A percentile compares a stretch with the other conserved stretches of the same genome.
These are phyloP conservation scores for Diplotaxis tenuifolia DNA, from an alignment of 345 rosid species.

Conservation along the genomic window DNA sequence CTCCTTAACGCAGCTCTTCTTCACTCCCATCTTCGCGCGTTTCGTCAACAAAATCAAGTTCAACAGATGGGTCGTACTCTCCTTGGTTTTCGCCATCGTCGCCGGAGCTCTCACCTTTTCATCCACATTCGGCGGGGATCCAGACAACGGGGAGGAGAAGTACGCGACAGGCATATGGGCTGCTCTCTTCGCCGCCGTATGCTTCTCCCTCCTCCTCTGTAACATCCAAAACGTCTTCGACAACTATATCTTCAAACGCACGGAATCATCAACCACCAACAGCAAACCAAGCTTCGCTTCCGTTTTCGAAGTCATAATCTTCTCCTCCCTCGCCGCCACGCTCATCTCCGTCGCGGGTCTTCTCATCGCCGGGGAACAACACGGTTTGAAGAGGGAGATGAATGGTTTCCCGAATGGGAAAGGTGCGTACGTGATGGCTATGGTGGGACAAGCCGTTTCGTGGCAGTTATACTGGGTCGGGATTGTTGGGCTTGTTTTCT, in stretches of 20 bases:
- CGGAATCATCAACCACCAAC: not conserved
- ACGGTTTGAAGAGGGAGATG: constrained; percentile 34
- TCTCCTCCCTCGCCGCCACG: constrained; percentile 26
- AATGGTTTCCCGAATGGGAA: constrained; percentile 25
- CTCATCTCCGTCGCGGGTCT: constrained; percentile 29
- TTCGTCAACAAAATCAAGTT: constrained; percentile 29
- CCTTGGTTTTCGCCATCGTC: constrained; percentile 28
- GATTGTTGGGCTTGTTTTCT: constrained; percentile 35
- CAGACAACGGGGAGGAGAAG: constrained; percentile 28
- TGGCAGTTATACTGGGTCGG: constrained; percentile 41
- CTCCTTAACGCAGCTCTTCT: constrained; percentile 32
- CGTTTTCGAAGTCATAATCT: constrained; percentile 29
- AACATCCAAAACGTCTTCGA: constrained; percentile 37
- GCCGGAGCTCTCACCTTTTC: constrained; percentile 42
- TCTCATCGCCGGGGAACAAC: constrained; percentile 27
- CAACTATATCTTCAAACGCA: constrained; percentile 25
- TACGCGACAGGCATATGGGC: constrained; percentile 26
- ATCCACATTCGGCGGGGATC: constrained; percentile 36
- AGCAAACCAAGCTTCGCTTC: constrained; percentile 29
- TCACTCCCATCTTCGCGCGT: constrained; percentile 27
- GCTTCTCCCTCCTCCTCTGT: constrained; percentile 34
- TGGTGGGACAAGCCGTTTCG: constrained; percentile 36
- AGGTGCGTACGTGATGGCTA: constrained; percentile 28
- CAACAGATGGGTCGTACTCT: constrained; percentile 33
- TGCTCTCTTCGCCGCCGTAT: constrained; percentile 27